Evolutionary conservation across 352 stramenopile genomes (phyloP), one percentile per base, ranked within the genome.

Genomic region (Thalassiosira exigua): DNA sequence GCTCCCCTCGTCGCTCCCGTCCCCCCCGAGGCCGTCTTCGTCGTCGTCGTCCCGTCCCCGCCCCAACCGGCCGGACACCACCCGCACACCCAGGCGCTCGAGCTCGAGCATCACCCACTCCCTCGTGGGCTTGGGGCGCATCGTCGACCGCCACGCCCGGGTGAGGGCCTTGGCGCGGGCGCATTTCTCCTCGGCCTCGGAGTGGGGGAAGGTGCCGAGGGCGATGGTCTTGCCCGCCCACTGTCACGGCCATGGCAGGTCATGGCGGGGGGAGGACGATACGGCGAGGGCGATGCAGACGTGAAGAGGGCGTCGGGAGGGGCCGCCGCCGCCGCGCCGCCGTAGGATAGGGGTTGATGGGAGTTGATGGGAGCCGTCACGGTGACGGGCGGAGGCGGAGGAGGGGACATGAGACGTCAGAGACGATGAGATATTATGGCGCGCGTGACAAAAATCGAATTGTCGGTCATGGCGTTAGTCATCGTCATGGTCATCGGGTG

Each of bases 51-150:
- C 82, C 9, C 80, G 78, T 50, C 89, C 82, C 29, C 86, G 68
- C 9, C 86, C 86, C 21, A 91, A 50, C 21, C 86, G 54, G 21
- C 88, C 89, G 48, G 69, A 87, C 1, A 94, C 89, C n/a, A 92
- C 75, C 36, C 88, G 67, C 21, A 94, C 89, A 30, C 82, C 80
- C 14, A 94, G 75, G 29, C 89, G 68, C 68, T 94, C 89, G 2
- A 94, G 70, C 71, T 94, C 89, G 21, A 88, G 26, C 86, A 94
- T 94, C n/a, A 94, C 89, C 89, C 89, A 94, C 52, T 94, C 89
- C 17, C 89, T 58, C 11, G 66, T 90, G n/a, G 89, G 89, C 68
- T 94, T 94, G 7, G 89, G 89, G 2, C 89, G 74, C 86, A 94
- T 94, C 12, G 86, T 94, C n/a, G 73, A 88, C 26, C 89, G 62